Conservation (phyloP, 257 asterid genomes). For the Solanum gracilifrons region DNA sequence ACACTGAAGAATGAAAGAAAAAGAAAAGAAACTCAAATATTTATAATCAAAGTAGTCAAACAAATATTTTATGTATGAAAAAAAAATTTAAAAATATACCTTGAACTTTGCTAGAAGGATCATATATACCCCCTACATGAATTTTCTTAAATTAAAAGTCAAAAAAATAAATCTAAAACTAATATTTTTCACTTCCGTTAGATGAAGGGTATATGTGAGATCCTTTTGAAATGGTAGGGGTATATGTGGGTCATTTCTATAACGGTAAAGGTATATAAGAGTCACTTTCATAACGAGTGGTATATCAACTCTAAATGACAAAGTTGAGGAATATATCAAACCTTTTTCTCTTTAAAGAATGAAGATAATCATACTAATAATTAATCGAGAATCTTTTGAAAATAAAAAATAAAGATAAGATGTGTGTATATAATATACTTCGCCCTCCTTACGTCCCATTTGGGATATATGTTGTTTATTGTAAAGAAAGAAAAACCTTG, state of each 20-base stretch:
- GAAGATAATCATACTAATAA: neutral
- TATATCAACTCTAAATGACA: too few relatives aligned
- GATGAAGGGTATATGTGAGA: too few relatives aligned
- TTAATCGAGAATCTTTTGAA: too few relatives aligned
- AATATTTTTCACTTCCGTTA: neutral
- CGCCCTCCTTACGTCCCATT: neutral
- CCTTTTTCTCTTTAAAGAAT: too few relatives aligned
- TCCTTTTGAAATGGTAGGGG: too few relatives aligned
- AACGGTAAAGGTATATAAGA: too few relatives aligned
- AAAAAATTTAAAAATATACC: too few relatives aligned
- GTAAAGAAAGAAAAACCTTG: neutral
- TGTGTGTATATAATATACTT: too few relatives aligned
- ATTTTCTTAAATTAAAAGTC: neutral
- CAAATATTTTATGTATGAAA: neutral
- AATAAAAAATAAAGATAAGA: neutral
- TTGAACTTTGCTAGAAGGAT: neutral
- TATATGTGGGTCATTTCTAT: too few relatives aligned
- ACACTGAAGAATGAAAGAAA: neutral
- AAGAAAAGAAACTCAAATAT: neutral
- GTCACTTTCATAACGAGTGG: neutral
- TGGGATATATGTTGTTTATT: neutral
- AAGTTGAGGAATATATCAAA: accelerated
- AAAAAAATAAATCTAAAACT: too few relatives aligned
- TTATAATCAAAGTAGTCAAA: neutral
- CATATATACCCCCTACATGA: neutral